Base-by-base conservation (phyloP, 192 early-diverging fungal genomes). In the Dissophora ornata region DNA sequence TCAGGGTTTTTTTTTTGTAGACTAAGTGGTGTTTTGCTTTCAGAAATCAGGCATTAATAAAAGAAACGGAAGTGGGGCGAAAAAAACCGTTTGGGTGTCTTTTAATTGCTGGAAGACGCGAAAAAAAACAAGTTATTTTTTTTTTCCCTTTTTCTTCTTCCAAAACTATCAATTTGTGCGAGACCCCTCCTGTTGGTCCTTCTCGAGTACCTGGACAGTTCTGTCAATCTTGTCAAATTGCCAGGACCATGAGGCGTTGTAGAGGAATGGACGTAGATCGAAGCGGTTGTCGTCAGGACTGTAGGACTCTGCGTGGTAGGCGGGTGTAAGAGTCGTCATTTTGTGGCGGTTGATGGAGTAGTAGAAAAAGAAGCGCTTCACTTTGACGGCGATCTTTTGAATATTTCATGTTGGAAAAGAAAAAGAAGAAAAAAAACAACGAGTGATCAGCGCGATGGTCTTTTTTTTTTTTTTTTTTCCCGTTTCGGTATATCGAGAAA, bases 291-390 rank as follows among this genome's bases (percentile, higher is more conserved):
- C 97, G 62, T 99, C 98, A 3, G 97, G 94, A 52, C 93, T 93
- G 74, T 99, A 99, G 0, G 91, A 87, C 55, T 95, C 95, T 45
- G 97, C 95, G 58, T 98, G 97, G 79, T 97, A 97, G 0, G 94
- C 86, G 1, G 98, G 98, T 8, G 98, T 98, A 9, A 99, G 67
- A 0, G 97, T 94, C 9, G 98, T 99, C 85, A 97, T 95, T 83
- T 99, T 99, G 84, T 99, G 98, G 38, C 98, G 89, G 86, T 99
- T 99, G 58, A 99, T 96, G 8, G 96, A 87, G 68, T 98, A 97
- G 80, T 87, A 99, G 62, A 91, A 95, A 79, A 97, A 99, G 81
- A 99, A 98, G 13, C 85, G 81, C 81, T 98, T 98, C 48, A 99
- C 97, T 62, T 98, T 98, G 12, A 73, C 83, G 0, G 95, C 97